Base-by-base conservation (phyloP, 2,329 filamentous ascomycete genomes). In the Zelopaecilomyces penicillatus region DNA sequence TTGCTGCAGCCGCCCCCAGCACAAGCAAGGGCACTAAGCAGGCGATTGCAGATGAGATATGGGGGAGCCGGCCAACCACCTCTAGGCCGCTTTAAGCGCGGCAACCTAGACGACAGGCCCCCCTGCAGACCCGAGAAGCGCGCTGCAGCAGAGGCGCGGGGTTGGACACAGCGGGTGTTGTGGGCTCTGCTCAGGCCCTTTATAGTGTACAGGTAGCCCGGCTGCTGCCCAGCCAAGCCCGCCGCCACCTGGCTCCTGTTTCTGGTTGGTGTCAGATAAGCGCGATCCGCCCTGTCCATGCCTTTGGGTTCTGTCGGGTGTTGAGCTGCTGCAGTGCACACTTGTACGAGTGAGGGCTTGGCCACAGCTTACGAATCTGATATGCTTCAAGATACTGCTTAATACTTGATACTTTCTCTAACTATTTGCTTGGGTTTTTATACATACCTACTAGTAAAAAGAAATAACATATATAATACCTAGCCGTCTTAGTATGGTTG, bases 251-350 rank as follows among this genome's bases (percentile, higher is more conserved):
- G 19, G 19, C 19, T 19, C 19, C 41, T 28, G 47, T 43, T 36
- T 42, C 37, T 46, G 43, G 43, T 41, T 41, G 39, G 43, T 46
- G 45, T 41, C 44, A 51, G 47, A 50, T 51, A 48, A 45, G 50
- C 50, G 50, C 50, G 50, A 48, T 34, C 47, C 50, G 50, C 41
- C 38, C 19, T 31, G 35, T 11, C 35, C 35, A 26, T 26, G 19
- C 19, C 19, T 2, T 19, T 19, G 19, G 19, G 19, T 19, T 19
- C 19, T 19, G 19, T 19, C 19, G 19, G 19, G 19, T 19, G 19
- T 19, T 19, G 19, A 2, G 19, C 19, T 19, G 19, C 19, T 19
- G 19, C 19, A 19, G 19, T 19, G 19, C 19, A 19, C 19, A 19
- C 19, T 19, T 19, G 19, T 19, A 19, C 19, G 19, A 19, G 19